phyloP scores from a whole-genome alignment of 2,329 filamentous ascomycete genomes.

The Exophiala alcalophila region DNA sequence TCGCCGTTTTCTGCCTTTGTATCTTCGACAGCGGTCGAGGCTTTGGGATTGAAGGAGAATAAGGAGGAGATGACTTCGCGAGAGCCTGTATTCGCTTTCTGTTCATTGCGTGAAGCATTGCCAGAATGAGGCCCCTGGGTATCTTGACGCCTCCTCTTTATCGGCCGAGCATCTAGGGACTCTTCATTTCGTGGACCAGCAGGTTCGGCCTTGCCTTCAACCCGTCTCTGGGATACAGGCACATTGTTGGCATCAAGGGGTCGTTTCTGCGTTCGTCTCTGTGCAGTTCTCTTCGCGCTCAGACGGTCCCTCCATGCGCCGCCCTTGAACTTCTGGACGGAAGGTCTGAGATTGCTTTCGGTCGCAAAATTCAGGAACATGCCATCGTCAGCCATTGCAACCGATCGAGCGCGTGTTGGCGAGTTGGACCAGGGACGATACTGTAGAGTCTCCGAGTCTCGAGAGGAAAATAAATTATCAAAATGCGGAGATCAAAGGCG shows the following conservation, averaged over 20 bases:
- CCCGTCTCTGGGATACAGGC: conserved; percentile 9
- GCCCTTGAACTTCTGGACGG: conserved; percentile 67
- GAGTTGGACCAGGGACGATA: neutral
- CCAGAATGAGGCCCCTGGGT: conserved; percentile 36
- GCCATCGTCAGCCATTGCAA: conserved; percentile 74
- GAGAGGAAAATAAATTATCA: too few species aligned
- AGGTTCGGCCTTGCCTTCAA: neutral
- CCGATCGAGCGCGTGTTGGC: neutral
- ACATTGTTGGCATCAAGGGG: conserved; percentile 15
- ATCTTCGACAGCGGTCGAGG: conserved; percentile 42
- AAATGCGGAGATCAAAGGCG: too few species aligned
- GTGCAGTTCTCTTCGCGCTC: conserved; percentile 68
- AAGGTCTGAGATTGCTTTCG: conserved; percentile 61
- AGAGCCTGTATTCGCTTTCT: conserved; percentile 27
- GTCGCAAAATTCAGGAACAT: conserved; percentile 92
- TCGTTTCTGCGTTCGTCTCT: conserved; percentile 47
- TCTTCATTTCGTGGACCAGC: conserved; percentile 33
- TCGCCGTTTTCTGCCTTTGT: conserved; percentile 39
- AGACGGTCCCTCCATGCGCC: conserved; percentile 91
- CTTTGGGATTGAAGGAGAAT: conserved; percentile 86
- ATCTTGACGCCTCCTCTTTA: conserved; percentile 43
- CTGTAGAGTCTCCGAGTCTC: too few species aligned
- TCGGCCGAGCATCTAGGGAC: conserved; percentile 33
- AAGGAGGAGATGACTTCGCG: conserved; percentile 80
- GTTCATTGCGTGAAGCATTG: conserved; percentile 11